Evolutionary conservation across 345 rosid genomes (phyloP), one percentile per base, ranked within the genome.

Genomic region (Eucalyptus brandiana): DNA sequence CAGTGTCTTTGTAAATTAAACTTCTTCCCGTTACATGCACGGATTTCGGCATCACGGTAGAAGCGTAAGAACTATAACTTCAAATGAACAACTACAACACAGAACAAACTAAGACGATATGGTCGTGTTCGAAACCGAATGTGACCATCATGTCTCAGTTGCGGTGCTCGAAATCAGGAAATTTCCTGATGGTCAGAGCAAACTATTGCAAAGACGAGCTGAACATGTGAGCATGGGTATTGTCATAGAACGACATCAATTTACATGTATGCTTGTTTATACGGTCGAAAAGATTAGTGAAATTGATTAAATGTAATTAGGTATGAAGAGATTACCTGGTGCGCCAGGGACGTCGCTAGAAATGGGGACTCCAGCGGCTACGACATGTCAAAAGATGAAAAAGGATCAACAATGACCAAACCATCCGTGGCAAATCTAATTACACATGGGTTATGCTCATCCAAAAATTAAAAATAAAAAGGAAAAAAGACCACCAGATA

Each of bases 401-500:
- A 9, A 28, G 50, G 37, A 76, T 76, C 47, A 76, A 21, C 85
- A 9, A 24, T 56, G 28, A 21, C 85, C 14, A 76, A 12, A 76
- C 47, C 83, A 76, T 37, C 28, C 4, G 30, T 76, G 2, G 47
- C 85, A 76, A 76, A 76, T 21, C 30, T 76, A 76, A 76, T 40
- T 40, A 76, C 47, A 40, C 85, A 40, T 21, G 16, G 24, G 30
- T 37, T 76, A 56, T 76, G 45, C 47, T 76, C 0, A 76, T 76
- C 83, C 45, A 37, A 37, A 76, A 76, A 34, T 5, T 19, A 6
- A 37, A 37, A 76, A 6, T 10, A 21, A 76, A 76, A 21, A 6
- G 12, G 0, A 50, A 50, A 8, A 37, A 18, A 16, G 1, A 24
- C 3, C 30, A 24, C 6, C 1, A 26, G 4, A 23, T 24, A 56